Percentiles rank a stretch among this genome's conserved stretches.
Conservation (phyloP, 768 basidiomycete species). For the Tulasnella sp. region DNA sequence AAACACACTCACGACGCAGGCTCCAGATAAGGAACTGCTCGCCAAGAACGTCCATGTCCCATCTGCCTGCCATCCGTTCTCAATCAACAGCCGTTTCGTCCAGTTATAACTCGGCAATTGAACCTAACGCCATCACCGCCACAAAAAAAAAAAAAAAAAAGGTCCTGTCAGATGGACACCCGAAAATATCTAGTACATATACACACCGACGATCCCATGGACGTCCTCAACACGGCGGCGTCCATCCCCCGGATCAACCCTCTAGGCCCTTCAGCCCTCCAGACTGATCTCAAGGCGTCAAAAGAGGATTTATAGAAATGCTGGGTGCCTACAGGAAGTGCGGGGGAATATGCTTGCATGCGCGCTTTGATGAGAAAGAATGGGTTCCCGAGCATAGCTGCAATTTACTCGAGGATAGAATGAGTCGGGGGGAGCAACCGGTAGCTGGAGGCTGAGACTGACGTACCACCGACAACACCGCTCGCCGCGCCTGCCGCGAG, state of each 20-base stretch:
- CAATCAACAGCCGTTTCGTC: slow-evolving; percentile 70
- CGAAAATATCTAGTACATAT: background rate
- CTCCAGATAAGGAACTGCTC: slow-evolving; percentile 80
- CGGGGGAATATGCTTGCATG: slow-evolving; percentile 97
- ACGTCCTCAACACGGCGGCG: slow-evolving; percentile 84
- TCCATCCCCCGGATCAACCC: slow-evolving; percentile 87
- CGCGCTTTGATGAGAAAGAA: slow-evolving; percentile 93
- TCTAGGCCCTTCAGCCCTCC: slow-evolving; percentile 58
- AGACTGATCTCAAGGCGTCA: slow-evolving; percentile 72
- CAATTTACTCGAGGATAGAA: too few species aligned
- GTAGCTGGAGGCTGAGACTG: background rate
- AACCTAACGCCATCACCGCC: too few species aligned
- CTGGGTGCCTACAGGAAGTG: slow-evolving; percentile 87
- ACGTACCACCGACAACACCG: slow-evolving; percentile 78
- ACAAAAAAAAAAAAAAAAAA: too few species aligned
- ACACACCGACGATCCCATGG: slow-evolving; percentile 80
- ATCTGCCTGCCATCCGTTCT: slow-evolving; percentile 54
- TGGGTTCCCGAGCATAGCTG: slow-evolving; percentile 60
- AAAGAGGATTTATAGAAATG: slow-evolving; percentile 81
- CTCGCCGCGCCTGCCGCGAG: slow-evolving; percentile 78
- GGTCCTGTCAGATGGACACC: background rate
- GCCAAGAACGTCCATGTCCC: slow-evolving; percentile 80
- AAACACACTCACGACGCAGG: slow-evolving; percentile 74
- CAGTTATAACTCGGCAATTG: slow-evolving; percentile 95
- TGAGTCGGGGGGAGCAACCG: slow-evolving; percentile 26